Conservation (phyloP, 768 basidiomycete genomes). For the Trichaptum fuscoviolaceum region DNA sequence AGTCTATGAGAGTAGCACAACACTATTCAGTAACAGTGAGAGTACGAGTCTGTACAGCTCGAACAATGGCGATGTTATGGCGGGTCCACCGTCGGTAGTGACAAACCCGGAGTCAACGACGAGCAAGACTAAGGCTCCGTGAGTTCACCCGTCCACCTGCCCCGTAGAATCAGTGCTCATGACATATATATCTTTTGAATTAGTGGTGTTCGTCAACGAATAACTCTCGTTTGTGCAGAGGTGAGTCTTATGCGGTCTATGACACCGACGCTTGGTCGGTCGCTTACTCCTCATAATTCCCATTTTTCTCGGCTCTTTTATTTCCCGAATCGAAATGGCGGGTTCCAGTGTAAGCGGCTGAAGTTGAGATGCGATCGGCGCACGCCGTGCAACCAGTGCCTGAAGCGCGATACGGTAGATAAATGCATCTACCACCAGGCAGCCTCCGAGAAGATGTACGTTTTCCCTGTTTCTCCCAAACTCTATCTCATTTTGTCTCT, state of each 20-base stretch:
- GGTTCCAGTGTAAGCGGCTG: slow-evolving; percentile 68
- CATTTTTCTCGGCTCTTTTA: not conserved
- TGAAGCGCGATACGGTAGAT: slow-evolving; percentile 69
- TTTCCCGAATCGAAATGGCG: slow-evolving; percentile 1
- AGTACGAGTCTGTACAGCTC: not conserved
- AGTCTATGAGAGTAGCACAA: not conserved
- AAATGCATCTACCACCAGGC: slow-evolving; percentile 76
- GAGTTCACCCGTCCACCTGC: not conserved
- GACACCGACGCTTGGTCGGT: not conserved
- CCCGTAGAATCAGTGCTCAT: not conserved
- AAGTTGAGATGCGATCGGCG: slow-evolving; percentile 83
- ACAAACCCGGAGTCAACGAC: not conserved
- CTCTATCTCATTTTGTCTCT: not conserved
- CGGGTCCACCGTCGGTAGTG: not conserved
- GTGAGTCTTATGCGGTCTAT: not conserved
- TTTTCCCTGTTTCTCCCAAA: slow-evolving; percentile 10
- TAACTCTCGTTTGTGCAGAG: not conserved
- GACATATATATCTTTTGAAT: not conserved
- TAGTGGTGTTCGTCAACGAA: not conserved
- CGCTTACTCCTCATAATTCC: not conserved
- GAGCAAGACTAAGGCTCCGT: not conserved
- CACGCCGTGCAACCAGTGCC: slow-evolving; percentile 70
- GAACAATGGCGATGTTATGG: not conserved
- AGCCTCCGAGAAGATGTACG: slow-evolving; percentile 81
- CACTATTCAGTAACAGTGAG: not conserved